Base-by-base conservation (phyloP, 2,329 filamentous ascomycete genomes). In the Aureobasidium sp. region DNA sequence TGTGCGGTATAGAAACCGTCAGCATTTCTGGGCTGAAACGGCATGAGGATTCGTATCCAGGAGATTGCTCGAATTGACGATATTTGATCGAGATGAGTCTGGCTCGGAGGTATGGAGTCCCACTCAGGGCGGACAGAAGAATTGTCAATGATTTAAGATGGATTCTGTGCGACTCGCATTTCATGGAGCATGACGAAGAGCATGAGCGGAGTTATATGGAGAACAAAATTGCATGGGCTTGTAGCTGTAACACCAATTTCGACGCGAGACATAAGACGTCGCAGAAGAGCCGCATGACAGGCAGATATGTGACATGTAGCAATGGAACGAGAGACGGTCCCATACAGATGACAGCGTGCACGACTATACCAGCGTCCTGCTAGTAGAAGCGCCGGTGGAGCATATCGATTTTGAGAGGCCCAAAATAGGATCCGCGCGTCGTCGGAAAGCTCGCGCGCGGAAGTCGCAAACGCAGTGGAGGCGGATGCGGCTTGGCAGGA, bases 401-500 rank as follows among this genome's bases (percentile, higher is more conserved):
- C 20, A 20, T 51, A 52, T 52, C 49, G 49, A 52, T 52, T 36
- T 34, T 25, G 51, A 20, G 25, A 8, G 27, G 36, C 27, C 34
- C 14, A 55, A 55, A 55, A 55, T 55, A 55, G 51, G 17, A 9
- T 22, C 47, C 53, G 41, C 29, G 27, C 27, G n/a, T 29, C 39
- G 12, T 20, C 25, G 37, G 22, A 44, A 31, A 34, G 34, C 12
- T 29, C 47, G 31, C 51, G 51, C 51, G 22, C 25, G 37, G 14
- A 44, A 56, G 52, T 34, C 53, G 20, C 39, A 57, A 48, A 57
- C 49, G 39, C 27, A 45, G 36, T 57, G 27, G 29, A 44, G 39
- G 22, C 37, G 22, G 14, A 34, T 44, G 39, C 52, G 52, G 41
- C 52, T 56, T 44, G 52, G 52, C 53, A 57, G 53, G 53, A 31